These are phyloP conservation scores for Talinum fruticosum DNA, from an alignment of 148 eudicot species.

Conservation along the genomic window DNA sequence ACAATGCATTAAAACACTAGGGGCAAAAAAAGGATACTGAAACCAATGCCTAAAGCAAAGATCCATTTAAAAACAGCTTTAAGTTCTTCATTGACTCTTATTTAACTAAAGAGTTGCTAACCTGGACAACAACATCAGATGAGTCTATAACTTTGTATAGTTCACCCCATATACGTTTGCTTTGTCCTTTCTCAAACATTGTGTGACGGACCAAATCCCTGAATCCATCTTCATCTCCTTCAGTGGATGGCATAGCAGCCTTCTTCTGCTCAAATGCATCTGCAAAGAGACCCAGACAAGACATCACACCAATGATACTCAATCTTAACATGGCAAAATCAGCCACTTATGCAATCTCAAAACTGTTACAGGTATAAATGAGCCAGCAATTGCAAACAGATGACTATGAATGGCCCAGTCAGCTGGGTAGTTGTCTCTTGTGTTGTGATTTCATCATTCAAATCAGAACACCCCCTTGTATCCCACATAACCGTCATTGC, in stretches of 20 bases:
- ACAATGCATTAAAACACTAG: background rate
- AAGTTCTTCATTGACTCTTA: background rate
- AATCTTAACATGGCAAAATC: background rate
- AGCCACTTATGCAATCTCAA: background rate
- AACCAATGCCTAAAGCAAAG: background rate
- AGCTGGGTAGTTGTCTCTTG: background rate
- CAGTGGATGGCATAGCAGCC: constrained; percentile 40
- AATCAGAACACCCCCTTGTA: background rate
- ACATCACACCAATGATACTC: constrained; percentile 10
- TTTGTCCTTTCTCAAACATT: constrained; percentile 98
- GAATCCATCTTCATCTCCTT: constrained; percentile 81
- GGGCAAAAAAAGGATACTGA: background rate
- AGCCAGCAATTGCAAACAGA: background rate
- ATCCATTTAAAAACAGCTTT: background rate
- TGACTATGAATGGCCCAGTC: background rate
- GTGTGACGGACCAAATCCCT: constrained; percentile 89
- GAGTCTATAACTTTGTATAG: constrained; percentile 95
- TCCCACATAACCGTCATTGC: background rate
- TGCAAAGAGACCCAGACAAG: constrained; percentile 25
- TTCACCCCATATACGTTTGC: constrained; percentile 99
- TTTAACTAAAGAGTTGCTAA: constrained; percentile 21
- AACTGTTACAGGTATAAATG: background rate
- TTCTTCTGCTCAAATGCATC: constrained; percentile 69
- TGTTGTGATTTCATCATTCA: background rate
- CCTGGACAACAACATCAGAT: constrained; percentile 97